Evolutionary conservation across 495 filamentous ascomycete species (phyloP).

Genomic region (Cryomyces minteri): DNA sequence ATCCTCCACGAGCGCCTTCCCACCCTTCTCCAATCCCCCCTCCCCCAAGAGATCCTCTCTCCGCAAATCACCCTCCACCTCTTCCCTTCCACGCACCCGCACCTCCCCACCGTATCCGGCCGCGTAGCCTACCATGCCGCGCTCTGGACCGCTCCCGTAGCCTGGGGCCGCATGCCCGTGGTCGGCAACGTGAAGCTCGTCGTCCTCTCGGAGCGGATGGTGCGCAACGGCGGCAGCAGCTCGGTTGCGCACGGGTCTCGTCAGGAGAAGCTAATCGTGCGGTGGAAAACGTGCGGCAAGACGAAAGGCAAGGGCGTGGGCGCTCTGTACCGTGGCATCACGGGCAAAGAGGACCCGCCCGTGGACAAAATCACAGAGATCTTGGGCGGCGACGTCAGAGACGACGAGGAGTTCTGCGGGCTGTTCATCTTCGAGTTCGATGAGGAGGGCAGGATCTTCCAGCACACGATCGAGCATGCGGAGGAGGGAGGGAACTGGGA

Average conservation of each 20-base stretch:
- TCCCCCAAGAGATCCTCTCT: slow-evolving; percentile 73
- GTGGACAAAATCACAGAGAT: slow-evolving; percentile 33
- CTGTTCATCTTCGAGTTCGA: slow-evolving; percentile 95
- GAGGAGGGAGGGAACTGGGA: slow-evolving; percentile 62
- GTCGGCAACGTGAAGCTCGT: slow-evolving; percentile 75
- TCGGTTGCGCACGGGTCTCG: slow-evolving; percentile 19
- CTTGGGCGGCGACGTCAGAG: slow-evolving; percentile 19
- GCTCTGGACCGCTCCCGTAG: slow-evolving; percentile 85
- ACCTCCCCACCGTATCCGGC: slow-evolving; percentile 81
- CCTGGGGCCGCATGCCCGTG: slow-evolving; percentile 82
- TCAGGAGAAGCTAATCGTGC: slow-evolving; percentile 67
- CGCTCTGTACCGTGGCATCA: slow-evolving; percentile 22
- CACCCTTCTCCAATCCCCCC: slow-evolving; percentile 61
- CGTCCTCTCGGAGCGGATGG: slow-evolving; percentile 76
- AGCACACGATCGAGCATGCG: slow-evolving; percentile 86
- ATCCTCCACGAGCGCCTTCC: slow-evolving; percentile 76
- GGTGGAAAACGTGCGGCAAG: slow-evolving; percentile 54
- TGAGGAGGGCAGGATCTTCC: slow-evolving; percentile 60
- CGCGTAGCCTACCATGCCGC: slow-evolving; percentile 82
- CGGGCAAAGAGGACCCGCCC: slow-evolving; percentile 18
- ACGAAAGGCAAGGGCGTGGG: slow-evolving; percentile 19
- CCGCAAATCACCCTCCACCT: slow-evolving; percentile 85
- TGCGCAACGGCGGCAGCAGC: slow-evolving; percentile 26
- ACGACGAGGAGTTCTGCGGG: slow-evolving; percentile 50
- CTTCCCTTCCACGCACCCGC: slow-evolving; percentile 90